These are phyloP conservation scores for Scopulariopsis brevicaulis DNA, from an alignment of 2,329 filamentous ascomycete species.

Conservation along the genomic window DNA sequence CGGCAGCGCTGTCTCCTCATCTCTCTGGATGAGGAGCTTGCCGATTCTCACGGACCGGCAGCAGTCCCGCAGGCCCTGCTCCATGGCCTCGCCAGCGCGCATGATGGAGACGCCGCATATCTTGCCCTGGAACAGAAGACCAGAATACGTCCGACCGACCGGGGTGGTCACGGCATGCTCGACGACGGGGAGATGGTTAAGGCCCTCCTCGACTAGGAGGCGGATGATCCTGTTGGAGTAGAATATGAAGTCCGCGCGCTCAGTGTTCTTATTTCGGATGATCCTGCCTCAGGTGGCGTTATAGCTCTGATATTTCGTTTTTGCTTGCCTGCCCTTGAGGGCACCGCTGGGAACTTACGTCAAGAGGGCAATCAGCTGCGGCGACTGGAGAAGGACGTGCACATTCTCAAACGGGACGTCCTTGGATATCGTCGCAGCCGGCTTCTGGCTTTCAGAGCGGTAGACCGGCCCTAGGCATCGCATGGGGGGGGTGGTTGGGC, in stretches of 20 bases:
- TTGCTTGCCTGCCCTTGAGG: neutral
- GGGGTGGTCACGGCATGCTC: slow-evolving; percentile 85
- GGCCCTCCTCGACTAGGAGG: slow-evolving; percentile 87
- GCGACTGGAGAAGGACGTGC: slow-evolving; percentile 80
- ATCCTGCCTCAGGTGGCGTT: slow-evolving; percentile 45
- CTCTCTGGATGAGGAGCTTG: slow-evolving; percentile 95
- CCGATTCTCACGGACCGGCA: slow-evolving; percentile 96
- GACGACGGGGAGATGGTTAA: slow-evolving; percentile 91
- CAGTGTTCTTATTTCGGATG: slow-evolving; percentile 84
- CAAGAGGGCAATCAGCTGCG: slow-evolving; percentile 91
- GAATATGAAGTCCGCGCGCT: slow-evolving; percentile 95
- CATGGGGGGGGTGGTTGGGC: slow-evolving; percentile 17
- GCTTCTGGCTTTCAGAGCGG: slow-evolving; percentile 64
- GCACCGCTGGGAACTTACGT: slow-evolving; percentile 56
- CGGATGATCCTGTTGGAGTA: slow-evolving; percentile 98
- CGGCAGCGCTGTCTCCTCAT: slow-evolving; percentile 86
- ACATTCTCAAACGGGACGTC: slow-evolving; percentile 76
- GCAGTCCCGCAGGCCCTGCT: slow-evolving; percentile 90
- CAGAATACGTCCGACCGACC: slow-evolving; percentile 76
- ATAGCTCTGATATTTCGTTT: neutral
- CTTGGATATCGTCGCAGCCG: slow-evolving; percentile 79
- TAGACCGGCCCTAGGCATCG: slow-evolving; percentile 74
- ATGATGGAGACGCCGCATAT: slow-evolving; percentile 98
- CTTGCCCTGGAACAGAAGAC: slow-evolving; percentile 92
- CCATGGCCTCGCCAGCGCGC: slow-evolving; percentile 97